These are phyloP conservation scores for Candida germanica DNA, from an alignment of 805 yeast species.

Conservation along the genomic window DNA sequence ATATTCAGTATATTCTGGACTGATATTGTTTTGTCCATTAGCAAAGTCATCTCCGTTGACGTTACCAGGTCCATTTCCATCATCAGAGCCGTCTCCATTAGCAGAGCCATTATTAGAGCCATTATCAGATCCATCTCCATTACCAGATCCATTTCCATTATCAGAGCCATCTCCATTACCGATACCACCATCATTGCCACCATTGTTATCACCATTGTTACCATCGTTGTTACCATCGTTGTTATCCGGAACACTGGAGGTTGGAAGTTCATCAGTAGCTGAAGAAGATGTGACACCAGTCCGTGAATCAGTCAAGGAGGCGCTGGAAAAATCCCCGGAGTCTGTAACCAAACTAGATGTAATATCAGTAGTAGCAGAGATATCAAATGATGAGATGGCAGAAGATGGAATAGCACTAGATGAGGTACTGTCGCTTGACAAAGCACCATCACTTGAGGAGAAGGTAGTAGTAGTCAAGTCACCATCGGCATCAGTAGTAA, in stretches of 20 bases:
- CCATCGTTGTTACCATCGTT: conserved; percentile 13
- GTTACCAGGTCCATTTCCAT: neutral
- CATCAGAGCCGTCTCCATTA: neutral
- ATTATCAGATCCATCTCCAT: neutral
- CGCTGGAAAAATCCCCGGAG: neutral
- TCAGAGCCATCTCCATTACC: neutral
- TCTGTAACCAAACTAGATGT: conserved; percentile 1
- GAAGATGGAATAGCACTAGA: neutral
- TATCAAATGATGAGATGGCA: neutral
- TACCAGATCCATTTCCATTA: neutral
- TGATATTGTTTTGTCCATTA: neutral
- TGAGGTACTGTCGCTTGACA: no score
- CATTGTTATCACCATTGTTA: neutral
- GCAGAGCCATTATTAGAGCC: neutral
- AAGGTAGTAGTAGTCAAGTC: conserved; percentile 2
- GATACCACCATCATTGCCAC: neutral
- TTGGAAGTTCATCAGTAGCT: no score
- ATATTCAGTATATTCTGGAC: conserved; percentile 4
- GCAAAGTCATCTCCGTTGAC: neutral
- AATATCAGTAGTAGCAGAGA: neutral
- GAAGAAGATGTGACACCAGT: conserved; percentile 17
- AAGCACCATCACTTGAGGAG: no score
- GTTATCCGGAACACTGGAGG: no score
- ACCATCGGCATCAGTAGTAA: no score
- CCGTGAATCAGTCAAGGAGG: conserved; percentile 12